phyloP scores from a whole-genome alignment of 148 eudicot genomes.

The Spergularia marina region DNA sequence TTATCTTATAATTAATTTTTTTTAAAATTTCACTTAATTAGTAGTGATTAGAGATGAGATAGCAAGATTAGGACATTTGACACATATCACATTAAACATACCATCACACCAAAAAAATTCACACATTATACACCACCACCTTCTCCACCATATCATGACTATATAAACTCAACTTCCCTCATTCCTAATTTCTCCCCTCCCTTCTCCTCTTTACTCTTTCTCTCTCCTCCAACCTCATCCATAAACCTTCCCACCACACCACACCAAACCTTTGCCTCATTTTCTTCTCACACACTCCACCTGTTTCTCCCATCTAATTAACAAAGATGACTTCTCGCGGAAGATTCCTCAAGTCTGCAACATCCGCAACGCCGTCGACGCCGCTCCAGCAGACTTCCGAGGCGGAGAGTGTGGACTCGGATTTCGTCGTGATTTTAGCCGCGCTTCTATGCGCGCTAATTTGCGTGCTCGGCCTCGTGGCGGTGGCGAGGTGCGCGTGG shows the following conservation, averaged over 20 bases:
- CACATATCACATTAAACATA: not conserved
- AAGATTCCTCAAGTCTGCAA: constrained; percentile 10
- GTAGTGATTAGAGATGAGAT: not conserved
- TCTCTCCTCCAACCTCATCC: not conserved
- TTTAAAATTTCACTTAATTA: no score
- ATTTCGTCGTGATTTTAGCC: constrained; percentile 70
- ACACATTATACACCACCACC: not conserved
- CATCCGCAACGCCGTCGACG: constrained; percentile 9
- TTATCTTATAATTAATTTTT: no score
- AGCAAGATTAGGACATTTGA: not conserved
- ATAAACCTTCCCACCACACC: not conserved
- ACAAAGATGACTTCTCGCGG: constrained; percentile 11
- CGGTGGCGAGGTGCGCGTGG: constrained; percentile 81
- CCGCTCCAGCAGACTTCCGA: not conserved
- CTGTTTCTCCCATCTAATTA: not conserved
- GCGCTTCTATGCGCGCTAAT: constrained; percentile 75
- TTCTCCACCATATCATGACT: not conserved
- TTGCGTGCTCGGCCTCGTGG: constrained; percentile 76
- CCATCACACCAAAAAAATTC: no score
- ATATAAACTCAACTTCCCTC: constrained; percentile 14
- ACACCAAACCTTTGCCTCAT: not conserved
- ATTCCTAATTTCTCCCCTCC: not conserved
- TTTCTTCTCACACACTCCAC: not conserved
- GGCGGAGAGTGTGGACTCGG: constrained; percentile 33
- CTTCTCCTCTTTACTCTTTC: not conserved